Base-by-base conservation (phyloP, 129 eudicot genomes). In the Pulicaria dysenterica region DNA sequence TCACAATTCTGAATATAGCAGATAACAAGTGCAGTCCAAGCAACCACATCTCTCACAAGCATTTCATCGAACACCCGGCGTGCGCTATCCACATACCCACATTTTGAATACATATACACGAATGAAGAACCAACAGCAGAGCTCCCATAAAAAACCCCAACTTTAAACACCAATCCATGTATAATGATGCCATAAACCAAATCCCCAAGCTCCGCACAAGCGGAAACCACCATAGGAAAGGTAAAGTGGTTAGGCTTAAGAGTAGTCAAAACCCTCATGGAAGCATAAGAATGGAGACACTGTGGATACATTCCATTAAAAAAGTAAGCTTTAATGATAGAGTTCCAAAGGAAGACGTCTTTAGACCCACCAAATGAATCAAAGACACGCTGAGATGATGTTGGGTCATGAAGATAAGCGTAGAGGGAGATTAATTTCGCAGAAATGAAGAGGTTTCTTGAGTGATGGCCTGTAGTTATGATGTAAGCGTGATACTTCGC, bases 11-110 rank as follows among this genome's bases (percentile, higher is more conserved):
- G 86, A 76, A 92, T 86, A 76, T 87, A 87, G 70, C 98, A 96
- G 44, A 89, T 80, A n/a, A 92, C 84, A 78, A 92, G 87, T 2
- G 91, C 91, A 16, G 98, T 92, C 98, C 98, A 92, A 44, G 87
- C 85, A 71, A 92, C 88, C 65, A 85, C 89, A 80, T 89, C 98
- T 77, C 77, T 83, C 45, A 63, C 45, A 60, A 14, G 14, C 83
- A 87, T 92, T 85, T 86, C 96, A 77, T 92, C 96, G 56, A 89
- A 89, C 88, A 89, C 84, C 31, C 57, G 41, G 24, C 68, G 72
- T 3, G 96, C 96, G 63, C 62, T 73, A 14, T 43, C 85, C 76
- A 87, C 46, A 69, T 47, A 11, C 44, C 96, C 91, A 67, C 95
- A 85, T 79, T 85, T 92, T 8, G 95, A 85, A 62, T 92, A 92